phyloP scores from a whole-genome alignment of 2,329 filamentous ascomycete genomes.

The Hypoxylon sp. region DNA sequence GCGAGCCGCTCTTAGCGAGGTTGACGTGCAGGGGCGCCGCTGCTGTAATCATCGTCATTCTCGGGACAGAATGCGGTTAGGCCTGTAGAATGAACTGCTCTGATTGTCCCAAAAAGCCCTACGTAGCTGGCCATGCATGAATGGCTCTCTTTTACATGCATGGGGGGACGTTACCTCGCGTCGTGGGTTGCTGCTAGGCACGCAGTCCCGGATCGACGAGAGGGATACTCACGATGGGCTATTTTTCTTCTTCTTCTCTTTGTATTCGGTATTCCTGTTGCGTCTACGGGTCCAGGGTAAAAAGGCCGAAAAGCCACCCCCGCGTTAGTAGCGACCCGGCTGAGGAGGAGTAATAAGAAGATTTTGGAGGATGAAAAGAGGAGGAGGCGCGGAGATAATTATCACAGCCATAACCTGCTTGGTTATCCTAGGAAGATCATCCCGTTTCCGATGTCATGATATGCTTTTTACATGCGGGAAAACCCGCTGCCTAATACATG shows the following conservation, averaged over 20 bases:
- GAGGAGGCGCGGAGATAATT: conserved; percentile 18
- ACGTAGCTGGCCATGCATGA: conserved; percentile 32
- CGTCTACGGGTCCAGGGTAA: conserved; percentile 29
- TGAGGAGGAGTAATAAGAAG: conserved; percentile 9
- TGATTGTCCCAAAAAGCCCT: conserved; percentile 30
- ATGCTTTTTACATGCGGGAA: conserved; percentile 16
- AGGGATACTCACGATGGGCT: conserved; percentile 27
- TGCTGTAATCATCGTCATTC: conserved; percentile 33
- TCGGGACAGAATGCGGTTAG: conserved; percentile 27
- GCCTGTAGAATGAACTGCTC: conserved; percentile 22
- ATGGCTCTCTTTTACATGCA: conserved; percentile 31
- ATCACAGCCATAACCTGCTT: conserved; percentile 19
- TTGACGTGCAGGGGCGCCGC: conserved; percentile 31
- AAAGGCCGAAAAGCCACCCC: conserved; percentile 24
- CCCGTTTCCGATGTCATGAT: conserved; percentile 5
- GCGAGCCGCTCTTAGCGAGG: conserved; percentile 39
- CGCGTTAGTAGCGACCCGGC: conserved; percentile 30
- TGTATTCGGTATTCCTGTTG: conserved; percentile 20
- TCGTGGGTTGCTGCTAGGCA: conserved; percentile 34
- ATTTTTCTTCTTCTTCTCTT: conserved; percentile 17
- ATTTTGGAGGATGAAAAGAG: conserved; percentile 5
- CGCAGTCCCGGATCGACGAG: conserved; percentile 37
- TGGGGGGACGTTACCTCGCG: conserved; percentile 36
- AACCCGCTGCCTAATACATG: conserved; percentile 22
- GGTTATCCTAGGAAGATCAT: conserved; percentile 20